Evolutionary conservation across 495 filamentous ascomycete genomes (phyloP).

Genomic region (Annulohypoxylon bovei): DNA sequence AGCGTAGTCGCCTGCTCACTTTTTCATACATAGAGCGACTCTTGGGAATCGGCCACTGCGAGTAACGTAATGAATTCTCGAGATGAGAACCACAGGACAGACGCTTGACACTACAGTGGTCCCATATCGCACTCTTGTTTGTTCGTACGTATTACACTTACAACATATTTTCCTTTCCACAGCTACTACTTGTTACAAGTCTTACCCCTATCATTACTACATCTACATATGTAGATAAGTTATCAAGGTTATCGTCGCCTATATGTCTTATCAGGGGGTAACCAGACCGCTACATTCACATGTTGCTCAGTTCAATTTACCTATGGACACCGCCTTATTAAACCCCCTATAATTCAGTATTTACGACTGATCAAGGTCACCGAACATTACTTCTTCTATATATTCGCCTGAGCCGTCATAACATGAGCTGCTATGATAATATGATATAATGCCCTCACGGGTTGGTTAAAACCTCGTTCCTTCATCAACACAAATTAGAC

Average conservation of each 20-base stretch:
- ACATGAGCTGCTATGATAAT: background rate
- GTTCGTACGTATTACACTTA: background rate
- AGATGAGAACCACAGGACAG: background rate
- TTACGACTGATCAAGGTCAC: background rate
- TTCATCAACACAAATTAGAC: background rate
- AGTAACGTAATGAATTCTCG: background rate
- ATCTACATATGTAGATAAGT: background rate
- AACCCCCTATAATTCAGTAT: background rate
- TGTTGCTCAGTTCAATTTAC: background rate
- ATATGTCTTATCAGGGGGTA: background rate
- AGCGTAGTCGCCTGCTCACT: conserved; percentile 1
- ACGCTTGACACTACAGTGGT: background rate
- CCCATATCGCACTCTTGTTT: background rate
- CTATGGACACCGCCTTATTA: background rate
- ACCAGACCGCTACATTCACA: conserved; percentile 2
- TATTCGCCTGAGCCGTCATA: background rate
- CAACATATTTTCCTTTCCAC: background rate
- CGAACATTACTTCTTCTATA: background rate
- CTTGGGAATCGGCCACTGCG: background rate
- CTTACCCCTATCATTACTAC: background rate
- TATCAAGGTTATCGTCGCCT: background rate
- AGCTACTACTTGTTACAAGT: background rate
- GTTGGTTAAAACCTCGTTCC: background rate
- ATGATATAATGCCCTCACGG: background rate
- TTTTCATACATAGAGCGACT: background rate